Conservation (phyloP, 2,329 filamentous ascomycete species). For the Coniochaeta sp. region DNA sequence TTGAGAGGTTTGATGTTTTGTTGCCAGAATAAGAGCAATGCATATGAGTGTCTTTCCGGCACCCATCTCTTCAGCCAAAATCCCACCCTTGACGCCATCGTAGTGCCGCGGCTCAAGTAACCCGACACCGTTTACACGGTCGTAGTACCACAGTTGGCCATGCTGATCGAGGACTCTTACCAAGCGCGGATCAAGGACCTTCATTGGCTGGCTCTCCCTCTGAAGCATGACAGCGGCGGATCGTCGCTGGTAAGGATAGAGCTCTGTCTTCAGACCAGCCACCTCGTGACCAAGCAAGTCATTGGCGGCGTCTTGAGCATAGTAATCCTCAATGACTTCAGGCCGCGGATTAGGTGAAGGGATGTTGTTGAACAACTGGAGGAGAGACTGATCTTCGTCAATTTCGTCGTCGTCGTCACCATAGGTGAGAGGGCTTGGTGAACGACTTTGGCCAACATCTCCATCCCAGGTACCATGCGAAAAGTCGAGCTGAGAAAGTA, state of each 20-base stretch:
- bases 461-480: conserved; percentile 50
- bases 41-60: conserved; percentile 85
- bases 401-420: conserved; percentile 10
- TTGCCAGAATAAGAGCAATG: conserved; percentile 68
- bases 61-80: conserved; percentile 75
- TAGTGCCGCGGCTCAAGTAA: conserved; percentile 63
- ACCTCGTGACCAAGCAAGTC: conserved; percentile 42
- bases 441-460: conserved; percentile 5
- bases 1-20: conserved; percentile 57
- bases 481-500: conserved; percentile 50
- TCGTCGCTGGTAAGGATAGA: conserved; percentile 74
- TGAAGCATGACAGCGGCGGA: conserved; percentile 81
- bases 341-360: conserved; percentile 58
- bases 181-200: conserved; percentile 67
- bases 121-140: conserved; percentile 54
- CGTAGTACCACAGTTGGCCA: conserved; percentile 61
- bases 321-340: conserved; percentile 36
- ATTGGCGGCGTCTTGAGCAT: conserved; percentile 45
- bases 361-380: conserved; percentile 66
- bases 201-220: conserved; percentile 59
- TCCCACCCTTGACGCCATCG: conserved; percentile 67
- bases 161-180: conserved; percentile 51
- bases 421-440: conserved; percentile 4
- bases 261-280: conserved; percentile 50
- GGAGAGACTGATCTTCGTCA: conserved; percentile 44